A percentile compares a stretch with the other conserved stretches of the same genome.
Evolutionary conservation across 306 rosid genomes (phyloP).

Genomic region (Prunus mume): DNA sequence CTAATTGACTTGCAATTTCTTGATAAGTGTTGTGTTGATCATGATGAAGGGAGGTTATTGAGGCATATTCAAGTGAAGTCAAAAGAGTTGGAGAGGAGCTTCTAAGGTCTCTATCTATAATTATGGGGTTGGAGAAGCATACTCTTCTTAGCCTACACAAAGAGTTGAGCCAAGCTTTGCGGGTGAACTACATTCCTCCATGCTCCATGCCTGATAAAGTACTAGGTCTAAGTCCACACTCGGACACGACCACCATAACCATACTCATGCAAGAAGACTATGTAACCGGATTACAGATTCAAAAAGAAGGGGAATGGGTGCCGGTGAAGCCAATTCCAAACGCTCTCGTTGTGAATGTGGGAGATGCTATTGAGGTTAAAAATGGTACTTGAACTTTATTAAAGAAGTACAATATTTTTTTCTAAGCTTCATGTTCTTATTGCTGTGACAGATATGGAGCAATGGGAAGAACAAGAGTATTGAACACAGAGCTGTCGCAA

Average conservation of each 20-base stretch:
- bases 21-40: neutral
- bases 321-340: slow-evolving; percentile 27
- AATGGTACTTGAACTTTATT: neutral
- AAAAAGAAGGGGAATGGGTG: slow-evolving; percentile 38
- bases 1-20: neutral
- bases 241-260: slow-evolving; percentile 35
- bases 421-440: neutral
- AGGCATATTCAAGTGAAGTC: slow-evolving; percentile 34
- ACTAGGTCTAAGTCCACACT: slow-evolving; percentile 43
- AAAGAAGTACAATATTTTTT: neutral
- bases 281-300: slow-evolving; percentile 34
- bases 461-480: slow-evolving; percentile 45
- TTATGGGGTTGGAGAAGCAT: slow-evolving; percentile 36
- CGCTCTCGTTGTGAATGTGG: slow-evolving; percentile 43
- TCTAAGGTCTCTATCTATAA: slow-evolving; percentile 21
- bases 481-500: slow-evolving; percentile 42
- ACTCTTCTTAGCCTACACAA: slow-evolving; percentile 29
- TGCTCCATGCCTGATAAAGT: slow-evolving; percentile 39
- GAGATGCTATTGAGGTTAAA: slow-evolving; percentile 30
- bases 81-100: slow-evolving; percentile 28
- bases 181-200: slow-evolving; percentile 39
- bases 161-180: slow-evolving; percentile 22
- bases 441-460: slow-evolving; percentile 42
- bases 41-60: slow-evolving; percentile 27
- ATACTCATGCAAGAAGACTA: slow-evolving; percentile 39